Evolutionary conservation across 768 basidiomycete species (phyloP), one percentile per base, ranked within the genome.

Genomic region (Rhizopogon sp.): DNA sequence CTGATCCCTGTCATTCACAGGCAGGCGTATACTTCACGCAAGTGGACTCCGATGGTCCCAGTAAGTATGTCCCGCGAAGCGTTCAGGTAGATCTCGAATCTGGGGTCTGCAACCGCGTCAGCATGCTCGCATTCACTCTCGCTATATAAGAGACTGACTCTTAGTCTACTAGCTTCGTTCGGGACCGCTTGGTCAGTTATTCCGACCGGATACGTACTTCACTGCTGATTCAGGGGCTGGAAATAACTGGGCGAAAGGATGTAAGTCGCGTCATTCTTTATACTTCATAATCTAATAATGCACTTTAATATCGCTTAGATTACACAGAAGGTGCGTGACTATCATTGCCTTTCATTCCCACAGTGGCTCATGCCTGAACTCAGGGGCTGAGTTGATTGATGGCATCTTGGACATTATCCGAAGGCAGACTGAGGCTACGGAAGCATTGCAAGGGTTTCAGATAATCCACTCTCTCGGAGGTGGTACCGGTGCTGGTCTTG

Each of bases 241-340:
- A 16, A 97, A 98, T 64, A 96, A 95, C 59, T 97, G 92, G 90
- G 93, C 93, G 14, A 96, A 97, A 74, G 92, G 90, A 79, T 90
- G 90, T 90, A 62, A 72, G 87, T 72, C 20, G 9, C 8, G 47
- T 52, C 50, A 8, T 11, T 8, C 75, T 41, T 39, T 41, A n/a
- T 45, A 25, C 25, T 14, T 54, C 35, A 17, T 55, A 37, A 46
- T 45, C 1, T 58, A 52, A 20, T 39, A 28, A 17, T 49, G 31
- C 37, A 58, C 54, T 56, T 59, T 71, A 52, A 67, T 51, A 57
- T 49, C 55, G 47, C 47, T 52, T 59, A 90, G 89, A 83, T 70
- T 96, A 95, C 65, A 96, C 93, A 2, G 94, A 95, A 74, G 91
- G 93, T 83, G 72, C 56, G 47, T 20, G 22, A 35, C 37, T 37